Base-by-base conservation (phyloP, 2,329 filamentous ascomycete species). In the Fusarium humuli region DNA sequence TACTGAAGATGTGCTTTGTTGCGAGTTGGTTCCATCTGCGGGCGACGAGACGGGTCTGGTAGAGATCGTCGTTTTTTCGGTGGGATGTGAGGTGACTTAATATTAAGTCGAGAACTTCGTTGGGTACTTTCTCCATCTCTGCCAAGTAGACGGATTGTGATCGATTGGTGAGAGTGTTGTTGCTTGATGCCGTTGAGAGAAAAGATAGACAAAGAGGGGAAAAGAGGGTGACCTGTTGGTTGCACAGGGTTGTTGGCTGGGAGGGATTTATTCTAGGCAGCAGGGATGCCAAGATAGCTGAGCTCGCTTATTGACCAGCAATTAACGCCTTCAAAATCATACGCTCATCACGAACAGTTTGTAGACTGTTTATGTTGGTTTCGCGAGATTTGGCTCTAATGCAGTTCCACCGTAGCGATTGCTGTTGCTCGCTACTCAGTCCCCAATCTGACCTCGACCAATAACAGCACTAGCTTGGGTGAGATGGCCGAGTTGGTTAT, bases 401-500 rank as follows among this genome's bases (percentile, higher is more conserved):
- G n/a, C n/a, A n/a, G n/a, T n/a, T n/a, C n/a, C n/a, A n/a, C n/a
- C n/a, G n/a, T n/a, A n/a, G n/a, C n/a, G n/a, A n/a, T n/a, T n/a
- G n/a, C 6, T 6, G 0, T 4, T 2, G 2, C 6, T 41, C 1
- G 0, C 14, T 25, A 50, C 9, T 23, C 18, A 37, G 9, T 5
- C 3, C 8, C 2, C 1, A 3, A 50, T 20, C 20, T 3, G 9
- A 4, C 3, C 5, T 3, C 9, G 1, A 9, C 2, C 1, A 20
- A 4, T 22, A 56, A 27, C 22, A 48, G 20, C 41, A 48, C 34
- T 49, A 42, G 22, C 34, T 49, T 61, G 14, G 18, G 57, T 57
- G 57, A 57, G 57, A 57, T 47, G 52, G 52, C 52, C 52, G 52
- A 57, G 57, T 60, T 47, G 42, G 52, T 60, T 60, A 60, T 60